Evolutionary conservation across 2,329 filamentous ascomycete species (phyloP).

Genomic region (Phaeosphaeriaceae sp.): DNA sequence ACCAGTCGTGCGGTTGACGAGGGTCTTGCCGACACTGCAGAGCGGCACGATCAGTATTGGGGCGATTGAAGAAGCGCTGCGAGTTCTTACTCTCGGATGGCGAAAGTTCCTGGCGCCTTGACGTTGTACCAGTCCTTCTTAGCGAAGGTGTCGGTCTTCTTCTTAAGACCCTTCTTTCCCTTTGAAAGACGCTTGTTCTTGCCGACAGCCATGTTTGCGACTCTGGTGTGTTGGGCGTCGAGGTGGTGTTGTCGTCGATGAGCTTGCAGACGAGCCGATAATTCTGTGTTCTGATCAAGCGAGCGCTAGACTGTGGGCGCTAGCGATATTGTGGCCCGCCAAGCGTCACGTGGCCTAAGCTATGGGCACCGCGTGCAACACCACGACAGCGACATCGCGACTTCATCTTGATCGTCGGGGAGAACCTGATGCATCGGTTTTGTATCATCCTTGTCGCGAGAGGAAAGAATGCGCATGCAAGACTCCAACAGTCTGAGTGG

Average conservation of each 20-base stretch:
- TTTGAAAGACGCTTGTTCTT: conserved; percentile 99
- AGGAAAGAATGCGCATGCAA: no score
- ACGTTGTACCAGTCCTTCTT: conserved; percentile 99
- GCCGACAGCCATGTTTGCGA: conserved; percentile 83
- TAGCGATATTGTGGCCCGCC: conserved; percentile 8
- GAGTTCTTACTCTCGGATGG: conserved; percentile 86
- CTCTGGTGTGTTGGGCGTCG: conserved; percentile 47
- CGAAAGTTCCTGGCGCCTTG: conserved; percentile 97
- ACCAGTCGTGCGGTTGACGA: conserved; percentile 99
- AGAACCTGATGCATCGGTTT: no score
- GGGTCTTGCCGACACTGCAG: conserved; percentile 95
- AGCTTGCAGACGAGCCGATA: conserved; percentile 6
- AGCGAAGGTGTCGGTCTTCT: conserved; percentile 98
- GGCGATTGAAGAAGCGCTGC: conserved; percentile 25
- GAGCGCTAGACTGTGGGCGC: conserved; percentile 16
- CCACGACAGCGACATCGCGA: no score
- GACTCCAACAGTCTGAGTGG: no score
- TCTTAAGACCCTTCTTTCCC: conserved; percentile 99
- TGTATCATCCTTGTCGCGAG: no score
- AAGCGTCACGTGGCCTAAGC: not conserved
- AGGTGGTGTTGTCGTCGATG: conserved; percentile 43
- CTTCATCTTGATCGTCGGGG: no score
- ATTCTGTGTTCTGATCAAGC: conserved; percentile 10
- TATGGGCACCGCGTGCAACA: not conserved
- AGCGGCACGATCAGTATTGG: conserved; percentile 33